Base-by-base conservation (phyloP, 108 stramenopile genomes). In the Fistulifera solaris region DNA sequence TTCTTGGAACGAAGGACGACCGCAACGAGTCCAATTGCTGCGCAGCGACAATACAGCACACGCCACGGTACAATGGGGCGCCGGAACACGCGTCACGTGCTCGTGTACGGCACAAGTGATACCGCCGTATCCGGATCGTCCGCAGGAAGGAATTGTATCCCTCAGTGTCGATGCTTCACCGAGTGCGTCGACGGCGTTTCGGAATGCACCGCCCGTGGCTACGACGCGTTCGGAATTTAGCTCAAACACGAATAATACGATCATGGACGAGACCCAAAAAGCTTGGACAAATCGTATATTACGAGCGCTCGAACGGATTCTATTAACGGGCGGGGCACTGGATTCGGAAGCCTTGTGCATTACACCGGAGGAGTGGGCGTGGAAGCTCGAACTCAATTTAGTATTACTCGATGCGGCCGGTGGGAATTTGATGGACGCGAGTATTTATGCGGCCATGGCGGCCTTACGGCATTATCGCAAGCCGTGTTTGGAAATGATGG, bases 321-420 rank as follows among this genome's bases (percentile, higher is more conserved):
- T 87, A 24, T 52, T 87, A 42, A 61, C 68, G 19, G 85, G 85
- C 11, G 85, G 85, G 1, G 73, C 83, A 22, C 59, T 91, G n/a
- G 96, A 96, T 69, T 76, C 85, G 25, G 96, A 96, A 73, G 88
- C 93, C 10, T 62, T 96, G 50, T 93, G 89, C 45, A 69, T 95
- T 22, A 61, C 72, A 16, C 68, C 82, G 4, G 93, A 89, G 35
- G 58, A 68, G 51, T 94, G 85, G 89, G 96, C 93, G 12, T 96
- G 96, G 96, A 66, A 79, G 41, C 52, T 96, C 14, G 58, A 68
- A 15, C 71, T 93, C 27, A 73, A 83, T 47, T 65, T 96, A 15
- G 71, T 71, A 17, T 54, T 92, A 16, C 54, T 94, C 47, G 91
- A 94, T 59, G 73, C 89, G 52, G 90, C 83, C 2, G 94, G 93